phyloP scores from a whole-genome alignment of 495 filamentous ascomycete genomes.

The Podospora anserina region DNA sequence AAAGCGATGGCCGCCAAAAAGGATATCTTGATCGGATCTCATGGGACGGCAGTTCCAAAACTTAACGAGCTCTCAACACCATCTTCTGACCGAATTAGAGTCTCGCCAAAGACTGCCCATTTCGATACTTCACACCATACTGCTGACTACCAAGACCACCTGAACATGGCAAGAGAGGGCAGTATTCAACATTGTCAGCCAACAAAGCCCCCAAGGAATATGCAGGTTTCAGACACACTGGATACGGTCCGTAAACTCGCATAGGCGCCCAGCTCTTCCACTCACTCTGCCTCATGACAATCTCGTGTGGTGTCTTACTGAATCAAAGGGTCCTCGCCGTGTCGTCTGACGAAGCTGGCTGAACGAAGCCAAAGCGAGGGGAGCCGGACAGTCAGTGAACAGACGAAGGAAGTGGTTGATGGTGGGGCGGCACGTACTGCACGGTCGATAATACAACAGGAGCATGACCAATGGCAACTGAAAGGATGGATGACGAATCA shows the following conservation, averaged over 20 bases:
- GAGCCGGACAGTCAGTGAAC: not conserved
- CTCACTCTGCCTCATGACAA: no score
- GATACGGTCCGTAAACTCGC: not conserved
- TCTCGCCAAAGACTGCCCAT: not conserved
- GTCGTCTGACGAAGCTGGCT: not conserved
- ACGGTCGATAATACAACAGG: not conserved
- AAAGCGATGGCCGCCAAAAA: not conserved
- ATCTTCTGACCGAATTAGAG: not conserved
- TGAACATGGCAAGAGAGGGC: not conserved
- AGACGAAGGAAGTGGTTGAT: not conserved
- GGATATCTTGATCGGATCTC: not conserved
- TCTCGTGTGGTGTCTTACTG: not conserved
- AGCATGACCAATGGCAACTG: not conserved
- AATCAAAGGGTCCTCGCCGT: not conserved
- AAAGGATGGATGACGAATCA: not conserved
- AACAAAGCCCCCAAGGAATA: not conserved
- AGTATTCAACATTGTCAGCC: not conserved
- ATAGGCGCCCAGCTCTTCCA: not conserved
- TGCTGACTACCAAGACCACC: no score
- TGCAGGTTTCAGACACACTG: not conserved
- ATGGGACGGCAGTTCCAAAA: not conserved
- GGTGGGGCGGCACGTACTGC: constrained; percentile 2
- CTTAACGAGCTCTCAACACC: not conserved
- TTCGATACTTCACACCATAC: not conserved
- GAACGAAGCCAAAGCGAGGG: not conserved